phyloP scores from a whole-genome alignment of 1,284 basidiomycete species.

The Cutaneotrichosporon cavernicola region DNA sequence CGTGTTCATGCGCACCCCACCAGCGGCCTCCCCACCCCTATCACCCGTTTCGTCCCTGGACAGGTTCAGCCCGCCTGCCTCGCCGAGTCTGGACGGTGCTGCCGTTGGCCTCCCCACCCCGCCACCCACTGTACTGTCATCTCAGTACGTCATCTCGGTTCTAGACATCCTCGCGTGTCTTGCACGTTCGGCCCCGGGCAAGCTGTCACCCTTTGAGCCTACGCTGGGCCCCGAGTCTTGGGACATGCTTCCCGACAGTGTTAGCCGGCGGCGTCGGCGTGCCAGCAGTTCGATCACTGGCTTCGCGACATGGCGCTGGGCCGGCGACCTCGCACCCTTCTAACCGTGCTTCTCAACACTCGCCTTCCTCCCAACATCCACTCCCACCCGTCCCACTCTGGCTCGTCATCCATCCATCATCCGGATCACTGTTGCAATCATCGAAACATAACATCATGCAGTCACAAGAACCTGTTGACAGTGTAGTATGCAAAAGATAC shows the following conservation, averaged over 20 bases:
- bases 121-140: conserved; percentile 34
- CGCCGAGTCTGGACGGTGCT: conserved; percentile 20
- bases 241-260: conserved; percentile 29
- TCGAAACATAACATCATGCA: conserved; percentile 13
- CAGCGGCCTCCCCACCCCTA: conserved; percentile 27
- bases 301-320: conserved; percentile 40
- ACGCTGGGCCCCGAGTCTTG: conserved; percentile 11
- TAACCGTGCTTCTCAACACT: not conserved
- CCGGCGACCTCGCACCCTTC: conserved; percentile 11
- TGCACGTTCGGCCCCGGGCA: conserved; percentile 26
- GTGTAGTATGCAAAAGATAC: conserved; percentile 9
- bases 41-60: conserved; percentile 34
- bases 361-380: not conserved
- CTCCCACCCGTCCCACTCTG: not conserved
- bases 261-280: conserved; percentile 28
- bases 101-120: conserved; percentile 34
- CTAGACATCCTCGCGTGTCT: conserved; percentile 39
- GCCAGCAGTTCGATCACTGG: conserved; percentile 23
- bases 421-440: conserved; percentile 6
- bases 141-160: conserved; percentile 42
- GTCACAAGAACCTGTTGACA: not conserved
- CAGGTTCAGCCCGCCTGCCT: conserved; percentile 26
- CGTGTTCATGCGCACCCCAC: conserved; percentile 35
- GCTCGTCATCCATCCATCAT: not conserved
- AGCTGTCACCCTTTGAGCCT: conserved; percentile 21